Percentiles rank a stretch among this genome's conserved stretches.
These are phyloP conservation scores for Turritis glabra DNA, from an alignment of 345 rosid genomes.

Conservation along the genomic window DNA sequence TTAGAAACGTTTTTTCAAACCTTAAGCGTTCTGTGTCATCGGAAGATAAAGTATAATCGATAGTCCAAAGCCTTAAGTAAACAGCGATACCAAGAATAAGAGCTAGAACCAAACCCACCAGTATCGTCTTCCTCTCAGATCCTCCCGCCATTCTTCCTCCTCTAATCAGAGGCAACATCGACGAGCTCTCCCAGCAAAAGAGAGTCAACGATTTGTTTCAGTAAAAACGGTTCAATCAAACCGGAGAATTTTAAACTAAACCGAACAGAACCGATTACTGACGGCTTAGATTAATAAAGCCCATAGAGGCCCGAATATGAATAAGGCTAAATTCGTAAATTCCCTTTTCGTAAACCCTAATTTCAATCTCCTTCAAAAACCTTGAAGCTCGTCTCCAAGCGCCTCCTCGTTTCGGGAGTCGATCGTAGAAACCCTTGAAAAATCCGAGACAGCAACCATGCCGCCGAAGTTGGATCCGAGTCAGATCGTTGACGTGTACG, in stretches of 20 bases:
- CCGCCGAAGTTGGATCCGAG: constrained; percentile 59
- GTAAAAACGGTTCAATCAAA: neutral
- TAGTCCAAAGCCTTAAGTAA: constrained; percentile 75
- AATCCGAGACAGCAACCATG: constrained; percentile 40
- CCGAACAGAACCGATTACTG: neutral
- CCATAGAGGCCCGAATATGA: constrained; percentile 1
- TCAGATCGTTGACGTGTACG: constrained; percentile 54
- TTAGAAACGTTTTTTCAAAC: constrained; percentile 32
- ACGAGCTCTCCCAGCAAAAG: constrained; percentile 15
- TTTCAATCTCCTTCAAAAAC: constrained; percentile 24
- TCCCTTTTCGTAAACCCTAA: constrained; percentile 36
- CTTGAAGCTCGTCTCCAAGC: neutral
- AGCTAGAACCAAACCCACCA: constrained; percentile 51
- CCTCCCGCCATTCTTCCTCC: constrained; percentile 47
- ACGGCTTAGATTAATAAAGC: neutral
- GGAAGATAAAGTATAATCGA: constrained; percentile 68
- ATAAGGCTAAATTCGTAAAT: constrained; percentile 21
- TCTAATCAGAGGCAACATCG: constrained; percentile 23
- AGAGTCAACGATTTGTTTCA: constrained; percentile 7
- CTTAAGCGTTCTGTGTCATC: constrained; percentile 67
- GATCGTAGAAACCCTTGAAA: neutral
- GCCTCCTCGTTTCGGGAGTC: constrained; percentile 36
- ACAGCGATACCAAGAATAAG: constrained; percentile 65
- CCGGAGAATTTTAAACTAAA: constrained; percentile 16
- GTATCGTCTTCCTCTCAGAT: constrained; percentile 46